Conservation (phyloP, 2,329 filamentous ascomycete species). For the Colletotrichum musicola region DNA sequence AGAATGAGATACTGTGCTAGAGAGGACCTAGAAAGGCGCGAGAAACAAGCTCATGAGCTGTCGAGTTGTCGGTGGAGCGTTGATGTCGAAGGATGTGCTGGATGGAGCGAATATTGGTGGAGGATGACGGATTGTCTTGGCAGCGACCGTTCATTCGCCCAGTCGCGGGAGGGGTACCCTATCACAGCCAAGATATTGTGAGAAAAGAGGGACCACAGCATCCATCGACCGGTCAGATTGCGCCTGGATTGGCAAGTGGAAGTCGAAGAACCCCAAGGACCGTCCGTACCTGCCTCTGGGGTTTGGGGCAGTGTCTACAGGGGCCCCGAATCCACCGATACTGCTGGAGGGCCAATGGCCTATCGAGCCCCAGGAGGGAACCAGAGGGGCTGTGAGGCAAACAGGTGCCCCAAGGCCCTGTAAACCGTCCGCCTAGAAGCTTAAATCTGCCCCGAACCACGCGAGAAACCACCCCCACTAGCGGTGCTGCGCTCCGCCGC, state of each 20-base stretch:
- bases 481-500: background rate
- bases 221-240: too few species aligned
- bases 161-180: background rate
- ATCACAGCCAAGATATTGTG: background rate
- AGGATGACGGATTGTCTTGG: background rate
- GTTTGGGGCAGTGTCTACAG: background rate
- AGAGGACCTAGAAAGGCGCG: background rate
- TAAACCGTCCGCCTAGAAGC: constrained; percentile 14
- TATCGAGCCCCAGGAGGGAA: constrained; percentile 7
- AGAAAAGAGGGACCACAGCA: background rate
- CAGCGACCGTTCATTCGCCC: background rate
- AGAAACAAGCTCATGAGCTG: background rate
- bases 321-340: too few species aligned
- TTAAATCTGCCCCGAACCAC: background rate
- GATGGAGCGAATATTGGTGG: background rate
- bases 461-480: background rate
- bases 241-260: background rate
- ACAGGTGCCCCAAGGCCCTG: too few species aligned
- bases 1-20: background rate
- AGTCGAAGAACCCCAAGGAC: background rate
- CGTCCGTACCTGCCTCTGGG: too few species aligned
- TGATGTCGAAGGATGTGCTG: background rate
- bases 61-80: background rate
- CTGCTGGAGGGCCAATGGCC: too few species aligned
- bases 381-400: constrained; percentile 10